phyloP scores from a whole-genome alignment of 2,329 filamentous ascomycete species.

The Xylariaceae sp. region DNA sequence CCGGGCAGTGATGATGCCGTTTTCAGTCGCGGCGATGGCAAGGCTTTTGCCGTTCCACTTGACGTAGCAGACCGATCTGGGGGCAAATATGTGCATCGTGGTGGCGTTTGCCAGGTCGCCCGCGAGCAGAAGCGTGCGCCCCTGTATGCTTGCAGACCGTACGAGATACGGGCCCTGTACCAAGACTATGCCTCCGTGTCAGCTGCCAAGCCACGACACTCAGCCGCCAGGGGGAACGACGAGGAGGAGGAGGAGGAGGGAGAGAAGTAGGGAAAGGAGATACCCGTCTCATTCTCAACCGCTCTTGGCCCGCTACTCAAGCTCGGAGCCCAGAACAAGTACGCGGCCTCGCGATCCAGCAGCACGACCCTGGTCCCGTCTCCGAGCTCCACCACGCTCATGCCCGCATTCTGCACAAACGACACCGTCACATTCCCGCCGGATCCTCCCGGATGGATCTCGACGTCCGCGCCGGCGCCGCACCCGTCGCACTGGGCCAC shows the following conservation, averaged over 20 bases:
- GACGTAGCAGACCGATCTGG: constrained; percentile 34
- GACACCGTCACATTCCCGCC: constrained; percentile 34
- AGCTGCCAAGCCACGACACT: neutral
- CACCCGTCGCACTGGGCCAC: constrained; percentile 31
- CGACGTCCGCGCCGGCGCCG: constrained; percentile 31
- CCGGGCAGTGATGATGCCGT: constrained; percentile 21
- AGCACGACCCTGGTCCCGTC: constrained; percentile 43
- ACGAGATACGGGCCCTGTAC: constrained; percentile 46
- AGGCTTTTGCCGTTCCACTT: constrained; percentile 43
- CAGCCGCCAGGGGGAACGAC: no score
- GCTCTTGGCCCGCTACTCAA: constrained; percentile 39
- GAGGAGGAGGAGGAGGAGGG: no score
- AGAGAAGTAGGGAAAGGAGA: neutral
- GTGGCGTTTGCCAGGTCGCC: constrained; percentile 38
- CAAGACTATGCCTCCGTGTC: constrained; percentile 29
- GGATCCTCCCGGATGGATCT: constrained; percentile 31
- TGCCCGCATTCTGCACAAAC: constrained; percentile 41
- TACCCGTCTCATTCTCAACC: constrained; percentile 36
- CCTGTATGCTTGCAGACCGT: constrained; percentile 31
- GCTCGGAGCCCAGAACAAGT: constrained; percentile 48
- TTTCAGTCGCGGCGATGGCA: constrained; percentile 17
- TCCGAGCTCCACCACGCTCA: constrained; percentile 37
- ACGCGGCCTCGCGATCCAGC: constrained; percentile 46
- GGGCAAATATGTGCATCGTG: constrained; percentile 38
- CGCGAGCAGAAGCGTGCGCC: constrained; percentile 30